A percentile compares a stretch with the other conserved stretches of the same genome.
These are phyloP conservation scores for Alternaria sp. DNA, from an alignment of 2,329 filamentous ascomycete genomes.

Conservation along the genomic window DNA sequence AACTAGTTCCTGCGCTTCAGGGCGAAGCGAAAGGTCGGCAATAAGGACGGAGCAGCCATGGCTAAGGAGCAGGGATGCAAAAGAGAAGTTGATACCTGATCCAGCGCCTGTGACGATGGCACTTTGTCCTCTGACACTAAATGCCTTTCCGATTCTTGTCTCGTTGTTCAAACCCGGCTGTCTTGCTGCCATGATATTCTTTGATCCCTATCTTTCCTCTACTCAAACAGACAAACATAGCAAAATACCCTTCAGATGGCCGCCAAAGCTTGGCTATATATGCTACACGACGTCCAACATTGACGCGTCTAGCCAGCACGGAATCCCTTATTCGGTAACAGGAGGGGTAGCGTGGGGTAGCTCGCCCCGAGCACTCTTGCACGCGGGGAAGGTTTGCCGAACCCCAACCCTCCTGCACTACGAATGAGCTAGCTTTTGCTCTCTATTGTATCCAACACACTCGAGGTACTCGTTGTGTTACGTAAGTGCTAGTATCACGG, in stretches of 20 bases:
- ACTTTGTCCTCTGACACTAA: constrained; percentile 56
- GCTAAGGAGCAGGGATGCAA: constrained; percentile 56
- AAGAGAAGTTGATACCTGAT: constrained; percentile 59
- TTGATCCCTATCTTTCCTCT: background rate
- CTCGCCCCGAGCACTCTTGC: constrained; percentile 12
- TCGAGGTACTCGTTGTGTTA: background rate
- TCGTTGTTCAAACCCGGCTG: background rate
- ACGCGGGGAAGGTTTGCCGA: constrained; percentile 13
- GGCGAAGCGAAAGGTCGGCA: constrained; percentile 58
- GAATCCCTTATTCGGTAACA: constrained; percentile 25
- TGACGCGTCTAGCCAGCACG: constrained; percentile 14
- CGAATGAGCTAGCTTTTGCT: background rate
- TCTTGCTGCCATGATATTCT: constrained; percentile 7
- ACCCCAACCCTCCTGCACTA: background rate
- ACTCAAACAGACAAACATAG: background rate
- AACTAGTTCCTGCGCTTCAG: constrained; percentile 57
- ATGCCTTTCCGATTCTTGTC: constrained; percentile 23
- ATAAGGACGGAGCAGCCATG: constrained; percentile 59
- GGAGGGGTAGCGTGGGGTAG: constrained; percentile 34
- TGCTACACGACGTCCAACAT: constrained; percentile 6
- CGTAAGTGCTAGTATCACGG: background rate
- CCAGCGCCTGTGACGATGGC: constrained; percentile 60
- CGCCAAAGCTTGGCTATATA: background rate
- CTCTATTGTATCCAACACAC: background rate
- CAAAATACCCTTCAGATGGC: background rate